Base-by-base conservation (phyloP, 2,329 filamentous ascomycete genomes). In the Penicillium sp. region DNA sequence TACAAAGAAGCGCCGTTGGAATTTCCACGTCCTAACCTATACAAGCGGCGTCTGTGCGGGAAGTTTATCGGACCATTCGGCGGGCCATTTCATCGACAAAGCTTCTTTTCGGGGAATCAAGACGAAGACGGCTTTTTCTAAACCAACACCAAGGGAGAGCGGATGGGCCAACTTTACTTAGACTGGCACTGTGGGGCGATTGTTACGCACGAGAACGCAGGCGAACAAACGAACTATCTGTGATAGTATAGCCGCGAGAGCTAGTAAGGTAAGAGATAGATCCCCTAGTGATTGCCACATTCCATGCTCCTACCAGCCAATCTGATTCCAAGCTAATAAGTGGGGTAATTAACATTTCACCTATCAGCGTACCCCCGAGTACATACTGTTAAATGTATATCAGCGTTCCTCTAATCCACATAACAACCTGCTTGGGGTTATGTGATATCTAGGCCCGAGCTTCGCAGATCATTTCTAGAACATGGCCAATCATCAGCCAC, bases 91-190 rank as follows among this genome's bases (percentile, higher is more conserved):
- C 19, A 22, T 7, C 30, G 28, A 19, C 22, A 16, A 38, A 10
- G 7, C 22, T 52, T 52, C 52, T 16, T 2, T 54, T 51, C 54
- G n/a, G 59, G 59, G 51, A 61, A 61, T 38, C 6, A 19, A 58
- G 51, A 58, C 51, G 51, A 55, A 7, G 25, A 37, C 6, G 13
- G 43, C 28, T 30, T 7, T 30, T 30, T 30, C 28, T 30, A 30
- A 30, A 30, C 28, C 28, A 30, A 30, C 28, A 30, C 28, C 28
- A 30, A 30, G 28, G 28, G 28, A 30, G 28, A 30, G 28, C 28
- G 28, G 28, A 30, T 4, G 28, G 28, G 28, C 28, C 28, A 30
- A 30, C 28, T 30, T 30, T 4, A 30, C 28, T 30, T 30, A 30
- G 4, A 30, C 28, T 4, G 19, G 26, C 30, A 22, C 14, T 19